Percentiles rank a stretch among this genome's conserved stretches.
Conservation (phyloP, 2,329 filamentous ascomycete genomes). For the Nigrospora osmanthi region DNA sequence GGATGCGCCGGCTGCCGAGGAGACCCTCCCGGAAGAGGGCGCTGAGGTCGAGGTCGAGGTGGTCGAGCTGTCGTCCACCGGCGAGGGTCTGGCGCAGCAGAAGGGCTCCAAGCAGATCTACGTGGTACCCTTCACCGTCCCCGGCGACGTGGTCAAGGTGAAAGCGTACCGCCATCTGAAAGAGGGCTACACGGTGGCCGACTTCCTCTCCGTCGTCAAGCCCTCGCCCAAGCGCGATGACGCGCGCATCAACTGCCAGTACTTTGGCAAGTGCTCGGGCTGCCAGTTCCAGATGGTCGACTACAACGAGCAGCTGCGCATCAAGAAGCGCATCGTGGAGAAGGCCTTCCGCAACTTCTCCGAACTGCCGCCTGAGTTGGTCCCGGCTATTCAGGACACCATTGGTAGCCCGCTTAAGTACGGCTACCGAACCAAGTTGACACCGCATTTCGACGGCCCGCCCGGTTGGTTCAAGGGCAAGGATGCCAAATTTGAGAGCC, state of each 20-base stretch:
- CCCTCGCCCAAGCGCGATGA: constrained; percentile 74
- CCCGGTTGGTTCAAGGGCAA: constrained; percentile 46
- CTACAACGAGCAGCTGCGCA: constrained; percentile 74
- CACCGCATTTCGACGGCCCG: constrained; percentile 87
- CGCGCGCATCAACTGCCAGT: constrained; percentile 68
- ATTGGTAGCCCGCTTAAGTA: constrained; percentile 88
- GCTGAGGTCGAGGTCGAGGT: constrained; percentile 79
- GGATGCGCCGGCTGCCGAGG: constrained; percentile 19
- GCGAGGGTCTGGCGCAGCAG: constrained; percentile 78
- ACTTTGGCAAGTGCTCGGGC: constrained; percentile 81
- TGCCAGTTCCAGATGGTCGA: constrained; percentile 98
- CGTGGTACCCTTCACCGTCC: constrained; percentile 80
- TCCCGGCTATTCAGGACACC: constrained; percentile 74
- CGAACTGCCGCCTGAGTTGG: constrained; percentile 62
- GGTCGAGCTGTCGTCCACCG: constrained; percentile 76
- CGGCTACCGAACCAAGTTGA: constrained; percentile 92
- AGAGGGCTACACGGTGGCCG: constrained; percentile 65
- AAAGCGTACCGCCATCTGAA: constrained; percentile 69
- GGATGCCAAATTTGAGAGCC: constrained; percentile 41
- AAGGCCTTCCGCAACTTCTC: constrained; percentile 92
- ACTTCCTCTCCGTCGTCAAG: constrained; percentile 70
- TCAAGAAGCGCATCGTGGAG: constrained; percentile 81
- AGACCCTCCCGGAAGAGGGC: constrained; percentile 53
- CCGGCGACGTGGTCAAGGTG: constrained; percentile 72
- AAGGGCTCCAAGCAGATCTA: constrained; percentile 62